A percentile compares a stretch with the other conserved stretches of the same genome.
phyloP scores from a whole-genome alignment of 2,329 filamentous ascomycete species.

The Xylariaceae sp. region DNA sequence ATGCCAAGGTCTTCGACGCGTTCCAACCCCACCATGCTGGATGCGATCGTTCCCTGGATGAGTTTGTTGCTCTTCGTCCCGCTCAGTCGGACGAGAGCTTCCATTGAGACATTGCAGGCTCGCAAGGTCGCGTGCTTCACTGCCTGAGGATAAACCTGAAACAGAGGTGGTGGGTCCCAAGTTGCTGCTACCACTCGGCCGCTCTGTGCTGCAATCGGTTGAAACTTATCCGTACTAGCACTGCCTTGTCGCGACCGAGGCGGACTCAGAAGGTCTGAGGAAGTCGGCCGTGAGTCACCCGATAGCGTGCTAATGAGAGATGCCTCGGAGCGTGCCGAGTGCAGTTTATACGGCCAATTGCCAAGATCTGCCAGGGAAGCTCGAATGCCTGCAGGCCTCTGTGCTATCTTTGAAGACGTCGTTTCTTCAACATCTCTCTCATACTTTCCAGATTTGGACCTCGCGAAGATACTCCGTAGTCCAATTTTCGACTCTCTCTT shows the following conservation, averaged over 20 bases:
- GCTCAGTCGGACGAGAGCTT: constrained; percentile 69
- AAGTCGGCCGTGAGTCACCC: constrained; percentile 23
- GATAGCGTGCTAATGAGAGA: constrained; percentile 36
- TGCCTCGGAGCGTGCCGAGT: constrained; percentile 45
- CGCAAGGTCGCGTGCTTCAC: constrained; percentile 75
- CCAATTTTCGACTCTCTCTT: constrained; percentile 60
- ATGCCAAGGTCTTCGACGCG: constrained; percentile 35
- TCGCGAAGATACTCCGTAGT: constrained; percentile 57
- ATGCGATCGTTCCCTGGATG: constrained; percentile 42
- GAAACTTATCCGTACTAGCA: constrained; percentile 26
- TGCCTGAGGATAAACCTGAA: constrained; percentile 85
- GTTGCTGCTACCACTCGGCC: constrained; percentile 25
- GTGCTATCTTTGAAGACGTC: constrained; percentile 38
- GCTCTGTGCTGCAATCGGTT: constrained; percentile 19
- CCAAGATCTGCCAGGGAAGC: constrained; percentile 54
- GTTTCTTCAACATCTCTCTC: constrained; percentile 37
- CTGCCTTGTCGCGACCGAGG: constrained; percentile 21
- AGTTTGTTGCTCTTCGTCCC: constrained; percentile 54
- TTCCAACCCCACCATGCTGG: constrained; percentile 33
- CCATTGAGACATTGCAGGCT: constrained; percentile 70
- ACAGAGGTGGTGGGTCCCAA: constrained; percentile 78
- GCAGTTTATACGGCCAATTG: constrained; percentile 49
- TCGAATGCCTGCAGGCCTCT: constrained; percentile 49
- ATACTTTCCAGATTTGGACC: constrained; percentile 47
- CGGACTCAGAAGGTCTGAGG: constrained; percentile 13